Base-by-base conservation (phyloP, 2,329 filamentous ascomycete species). In the Plenodomus biglobosus region DNA sequence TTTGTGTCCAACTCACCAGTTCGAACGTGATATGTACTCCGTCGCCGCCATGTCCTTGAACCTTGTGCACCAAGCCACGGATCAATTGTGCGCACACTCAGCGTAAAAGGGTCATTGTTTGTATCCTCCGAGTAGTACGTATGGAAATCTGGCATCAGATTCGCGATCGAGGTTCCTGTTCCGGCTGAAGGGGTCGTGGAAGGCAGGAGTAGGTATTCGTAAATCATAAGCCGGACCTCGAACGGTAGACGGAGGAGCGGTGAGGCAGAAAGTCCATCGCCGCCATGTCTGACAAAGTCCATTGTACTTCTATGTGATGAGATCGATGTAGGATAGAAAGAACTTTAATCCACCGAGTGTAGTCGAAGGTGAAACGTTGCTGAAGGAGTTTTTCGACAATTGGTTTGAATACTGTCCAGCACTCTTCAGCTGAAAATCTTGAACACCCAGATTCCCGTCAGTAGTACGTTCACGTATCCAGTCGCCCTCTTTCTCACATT, bases 141-240 rank as follows among this genome's bases (percentile, higher is more conserved):
- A 50, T 73, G 75, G 53, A 73, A 73, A 54, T 76, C 72, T 22
- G 70, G 67, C 16, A 66, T 44, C 0, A 69, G 52, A 40, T 70
- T 69, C 1, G 68, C 64, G 40, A 71, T 68, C 4, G 66, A 66
- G 3, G 62, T 63, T 7, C 66, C 52, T 34, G 55, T 53, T 13
- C 55, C 48, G 15, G 64, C 65, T 2, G 65, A 64, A 3, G 67
- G 69, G 8, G 44, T 68, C 48, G 44, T 56, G 6, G 71, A 71
- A 8, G 76, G 74, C 8, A 73, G 58, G 17, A 78, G 66, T 3
- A 78, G 68, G 45, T 67, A 50, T 55, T 70, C 66, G 55, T 78
- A 79, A 46, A 79, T 77, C 46, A 75, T 72, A 4, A 79, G 66
- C 5, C 76, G 67, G 37, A 79, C 71, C 55, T 79, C 76, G 3